Conservation (phyloP, 2,329 filamentous ascomycete genomes). For the Cordyceps militaris region DNA sequence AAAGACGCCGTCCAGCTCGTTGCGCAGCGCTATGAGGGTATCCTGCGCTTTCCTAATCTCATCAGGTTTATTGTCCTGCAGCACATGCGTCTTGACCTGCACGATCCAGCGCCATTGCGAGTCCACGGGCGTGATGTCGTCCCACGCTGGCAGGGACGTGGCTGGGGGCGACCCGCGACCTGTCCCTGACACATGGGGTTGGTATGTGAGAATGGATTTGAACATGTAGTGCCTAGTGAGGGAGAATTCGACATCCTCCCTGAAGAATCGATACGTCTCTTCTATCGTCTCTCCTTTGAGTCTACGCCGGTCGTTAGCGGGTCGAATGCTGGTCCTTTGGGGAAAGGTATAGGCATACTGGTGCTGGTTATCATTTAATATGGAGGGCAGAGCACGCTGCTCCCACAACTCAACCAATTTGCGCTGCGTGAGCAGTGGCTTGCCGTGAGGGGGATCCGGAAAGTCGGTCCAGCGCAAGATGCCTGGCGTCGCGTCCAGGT, state of each 20-base stretch:
- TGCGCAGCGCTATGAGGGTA: slow-evolving; percentile 39
- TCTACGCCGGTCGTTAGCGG: slow-evolving; percentile 27
- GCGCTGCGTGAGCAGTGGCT: slow-evolving; percentile 42
- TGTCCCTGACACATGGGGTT: slow-evolving; percentile 24
- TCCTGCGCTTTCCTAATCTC: slow-evolving; percentile 49
- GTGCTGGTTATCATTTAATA: slow-evolving; percentile 47
- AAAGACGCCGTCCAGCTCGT: slow-evolving; percentile 45
- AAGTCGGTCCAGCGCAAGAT: slow-evolving; percentile 53
- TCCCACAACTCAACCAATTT: slow-evolving; percentile 52
- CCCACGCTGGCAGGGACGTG: slow-evolving; percentile 37
- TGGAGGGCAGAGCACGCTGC: slow-evolving; percentile 39
- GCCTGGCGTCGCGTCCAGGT: slow-evolving; percentile 38
- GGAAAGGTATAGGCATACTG: slow-evolving; percentile 29
- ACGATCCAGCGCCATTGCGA: slow-evolving; percentile 47
- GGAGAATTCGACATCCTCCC: slow-evolving; percentile 47
- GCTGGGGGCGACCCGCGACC: slow-evolving; percentile 16
- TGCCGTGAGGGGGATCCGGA: slow-evolving; percentile 47
- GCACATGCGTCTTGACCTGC: slow-evolving; percentile 44
- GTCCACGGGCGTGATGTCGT: slow-evolving; percentile 41
- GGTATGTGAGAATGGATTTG: slow-evolving; percentile 25
- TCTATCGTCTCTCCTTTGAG: slow-evolving; percentile 47
- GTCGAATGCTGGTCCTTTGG: accelerated
- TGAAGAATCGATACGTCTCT: slow-evolving; percentile 46
- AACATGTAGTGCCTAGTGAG: slow-evolving; percentile 42
- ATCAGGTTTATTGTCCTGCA: slow-evolving; percentile 51